Conservation (phyloP, 768 basidiomycete genomes). For the Tulasnella sp. region DNA sequence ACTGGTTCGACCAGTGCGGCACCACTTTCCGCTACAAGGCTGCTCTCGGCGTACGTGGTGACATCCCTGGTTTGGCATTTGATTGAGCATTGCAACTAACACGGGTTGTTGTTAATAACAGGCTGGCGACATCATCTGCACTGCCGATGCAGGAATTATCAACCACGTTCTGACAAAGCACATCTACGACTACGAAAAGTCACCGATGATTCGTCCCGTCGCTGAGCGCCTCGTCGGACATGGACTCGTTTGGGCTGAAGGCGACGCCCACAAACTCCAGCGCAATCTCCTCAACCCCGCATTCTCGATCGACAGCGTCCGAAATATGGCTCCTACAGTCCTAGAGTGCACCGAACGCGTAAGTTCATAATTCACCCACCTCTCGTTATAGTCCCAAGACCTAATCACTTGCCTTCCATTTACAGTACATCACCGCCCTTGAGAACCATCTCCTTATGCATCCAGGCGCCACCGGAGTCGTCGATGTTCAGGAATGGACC, state of each 20-base stretch:
- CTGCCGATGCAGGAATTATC: slow-evolving; percentile 24
- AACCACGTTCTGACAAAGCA: slow-evolving; percentile 21
- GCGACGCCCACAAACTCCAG: slow-evolving; percentile 40
- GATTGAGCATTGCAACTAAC: neutral
- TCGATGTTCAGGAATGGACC: slow-evolving; percentile 29
- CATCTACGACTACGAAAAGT: neutral
- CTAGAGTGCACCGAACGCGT: slow-evolving; percentile 23
- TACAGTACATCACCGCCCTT: slow-evolving; percentile 19
- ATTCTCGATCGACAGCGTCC: slow-evolving; percentile 24
- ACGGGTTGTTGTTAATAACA: neutral
- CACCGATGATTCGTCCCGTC: slow-evolving; percentile 38
- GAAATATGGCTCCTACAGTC: slow-evolving; percentile 21
- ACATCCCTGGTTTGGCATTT: neutral
- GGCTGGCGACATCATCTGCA: slow-evolving; percentile 21
- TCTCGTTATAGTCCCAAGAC: neutral
- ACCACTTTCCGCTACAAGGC: slow-evolving; percentile 15
- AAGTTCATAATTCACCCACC: neutral
- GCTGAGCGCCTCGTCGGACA: slow-evolving; percentile 39
- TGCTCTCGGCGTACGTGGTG: slow-evolving; percentile 10
- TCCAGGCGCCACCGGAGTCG: neutral
- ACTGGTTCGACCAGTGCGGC: slow-evolving; percentile 26
- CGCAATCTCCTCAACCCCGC: slow-evolving; percentile 30
- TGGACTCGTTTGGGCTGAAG: slow-evolving; percentile 43
- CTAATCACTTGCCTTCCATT: neutral
- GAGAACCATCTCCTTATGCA: slow-evolving; percentile 17